Percentiles rank a stretch among this genome's conserved stretches.
These are phyloP conservation scores for Spirogloea muscicola DNA, from an alignment of 139 green algal species.

Conservation along the genomic window DNA sequence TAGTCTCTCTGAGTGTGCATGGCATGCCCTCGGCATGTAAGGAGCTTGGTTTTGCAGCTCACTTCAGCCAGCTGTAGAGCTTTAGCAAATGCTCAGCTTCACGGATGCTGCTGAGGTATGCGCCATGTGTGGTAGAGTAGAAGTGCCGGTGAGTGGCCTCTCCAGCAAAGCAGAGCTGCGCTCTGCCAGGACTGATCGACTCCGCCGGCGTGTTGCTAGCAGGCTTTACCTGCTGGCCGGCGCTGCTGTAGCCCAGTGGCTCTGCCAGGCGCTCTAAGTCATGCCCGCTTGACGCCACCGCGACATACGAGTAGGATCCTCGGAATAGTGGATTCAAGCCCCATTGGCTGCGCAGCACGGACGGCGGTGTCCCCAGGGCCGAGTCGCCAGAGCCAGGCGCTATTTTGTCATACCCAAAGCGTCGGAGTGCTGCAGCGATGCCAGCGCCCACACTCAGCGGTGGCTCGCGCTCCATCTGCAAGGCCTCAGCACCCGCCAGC, in stretches of 20 bases:
- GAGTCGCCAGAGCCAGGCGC: no score
- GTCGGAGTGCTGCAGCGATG: neutral
- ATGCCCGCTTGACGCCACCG: slow-evolving; percentile 64
- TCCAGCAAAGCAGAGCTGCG: slow-evolving; percentile 47
- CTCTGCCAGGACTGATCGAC: no score
- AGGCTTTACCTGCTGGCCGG: no score
- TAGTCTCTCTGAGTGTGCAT: no score
- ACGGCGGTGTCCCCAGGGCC: no score
- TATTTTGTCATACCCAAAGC: no score
- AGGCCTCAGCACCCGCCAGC: slow-evolving; percentile 21
- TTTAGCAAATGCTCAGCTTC: slow-evolving; percentile 52
- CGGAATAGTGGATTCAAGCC: slow-evolving; percentile 66
- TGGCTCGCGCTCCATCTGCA: slow-evolving; percentile 18
- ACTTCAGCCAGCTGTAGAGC: no score
- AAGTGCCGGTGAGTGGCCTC: slow-evolving; percentile 76
- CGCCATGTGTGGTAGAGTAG: slow-evolving; percentile 95
- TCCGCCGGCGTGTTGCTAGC: no score
- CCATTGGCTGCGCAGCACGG: slow-evolving; percentile 73
- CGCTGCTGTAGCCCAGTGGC: no score
- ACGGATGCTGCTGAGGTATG: slow-evolving; percentile 70
- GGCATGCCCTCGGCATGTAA: no score
- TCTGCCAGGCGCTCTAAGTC: slow-evolving; percentile 69
- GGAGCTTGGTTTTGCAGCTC: no score
- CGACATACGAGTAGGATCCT: slow-evolving; percentile 84
- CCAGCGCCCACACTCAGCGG: no score